A percentile compares a stretch with the other conserved stretches of the same genome.
Conservation (phyloP, 495 filamentous ascomycete genomes). For the Extremus antarcticus region DNA sequence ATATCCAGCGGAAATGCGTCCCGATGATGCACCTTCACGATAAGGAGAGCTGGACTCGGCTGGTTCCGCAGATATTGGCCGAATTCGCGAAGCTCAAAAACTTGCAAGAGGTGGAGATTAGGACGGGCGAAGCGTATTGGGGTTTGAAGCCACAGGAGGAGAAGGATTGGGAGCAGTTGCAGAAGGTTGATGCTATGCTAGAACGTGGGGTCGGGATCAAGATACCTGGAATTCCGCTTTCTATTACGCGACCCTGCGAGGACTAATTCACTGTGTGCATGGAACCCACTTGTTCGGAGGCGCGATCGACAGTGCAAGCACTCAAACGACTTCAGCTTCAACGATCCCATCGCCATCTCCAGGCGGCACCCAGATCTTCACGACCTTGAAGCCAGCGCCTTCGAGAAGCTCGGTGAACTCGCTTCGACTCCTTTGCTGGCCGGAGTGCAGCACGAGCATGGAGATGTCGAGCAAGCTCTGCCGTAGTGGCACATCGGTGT, state of each 20-base stretch:
- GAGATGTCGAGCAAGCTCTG: slow-evolving; percentile 8
- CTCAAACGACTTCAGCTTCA: slow-evolving; percentile 6
- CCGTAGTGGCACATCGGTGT: slow-evolving; percentile 4
- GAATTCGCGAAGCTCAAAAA: background rate
- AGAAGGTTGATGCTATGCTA: background rate
- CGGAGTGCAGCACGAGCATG: slow-evolving; percentile 11
- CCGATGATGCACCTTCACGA: background rate
- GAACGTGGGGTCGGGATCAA: background rate
- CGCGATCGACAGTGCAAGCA: background rate
- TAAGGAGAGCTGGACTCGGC: background rate
- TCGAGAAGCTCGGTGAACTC: slow-evolving; percentile 12
- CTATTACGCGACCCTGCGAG: no score
- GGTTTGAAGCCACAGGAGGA: background rate
- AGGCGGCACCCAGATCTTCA: slow-evolving; percentile 10
- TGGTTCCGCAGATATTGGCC: background rate
- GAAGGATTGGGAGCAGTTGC: background rate
- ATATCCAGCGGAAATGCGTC: background rate
- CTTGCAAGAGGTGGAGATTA: background rate
- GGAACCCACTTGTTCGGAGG: background rate
- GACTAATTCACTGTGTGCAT: no score
- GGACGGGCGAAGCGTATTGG: background rate
- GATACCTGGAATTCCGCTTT: background rate
- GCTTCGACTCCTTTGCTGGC: slow-evolving; percentile 4
- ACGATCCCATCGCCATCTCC: slow-evolving; percentile 8
- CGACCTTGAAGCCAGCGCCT: slow-evolving; percentile 3